Base-by-base conservation (phyloP, 768 basidiomycete genomes). In the Trametes punicea region DNA sequence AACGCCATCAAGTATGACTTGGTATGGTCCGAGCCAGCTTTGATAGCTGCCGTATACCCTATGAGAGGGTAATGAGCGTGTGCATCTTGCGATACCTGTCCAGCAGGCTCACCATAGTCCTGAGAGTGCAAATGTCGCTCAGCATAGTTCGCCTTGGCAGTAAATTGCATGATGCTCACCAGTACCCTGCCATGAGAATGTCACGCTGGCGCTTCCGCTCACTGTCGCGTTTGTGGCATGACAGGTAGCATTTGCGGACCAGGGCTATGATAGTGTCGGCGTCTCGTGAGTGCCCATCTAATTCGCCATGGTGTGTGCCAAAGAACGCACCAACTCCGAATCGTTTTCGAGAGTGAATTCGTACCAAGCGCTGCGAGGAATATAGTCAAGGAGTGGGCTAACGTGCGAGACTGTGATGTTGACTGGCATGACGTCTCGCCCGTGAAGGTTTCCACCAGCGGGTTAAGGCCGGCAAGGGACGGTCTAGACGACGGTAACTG, bases 331-430 rank as follows among this genome's bases (percentile, higher is more conserved):
- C 46, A 62, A n/a, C 3, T 33, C 31, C 2, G 55, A 31, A 30
- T 62, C 63, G 30, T 18, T 39, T 11, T 16, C 21, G 11, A 27
- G 18, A 10, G 38, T 45, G n/a, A 38, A 58, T 20, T 58, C 59
- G 27, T 38, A 59, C 65, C 65, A 66, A 16, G 64, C 57, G n/a
- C 46, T 56, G 4, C 57, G 55, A 1, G 65, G 65, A n/a, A 64
- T 56, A 41, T 66, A 66, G 13, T 57, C 38, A 7, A 66, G 49
- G 51, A 57, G 49, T 3, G 65, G 65, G 49, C 65, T 66, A 33
- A 55, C 44, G 41, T 66, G 55, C 39, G 61, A 56, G 40, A 64
- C 61, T 26, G 60, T 64, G 38, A 51, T 61, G 51, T 66, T 66
- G 26, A 29, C 26, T 39, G 51, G 48, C 57, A 59, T 61, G 29